A percentile compares a stretch with the other conserved stretches of the same genome.
Evolutionary conservation across 2,329 filamentous ascomycete genomes (phyloP).

Genomic region (Paecilomyces dactylethromorphus): DNA sequence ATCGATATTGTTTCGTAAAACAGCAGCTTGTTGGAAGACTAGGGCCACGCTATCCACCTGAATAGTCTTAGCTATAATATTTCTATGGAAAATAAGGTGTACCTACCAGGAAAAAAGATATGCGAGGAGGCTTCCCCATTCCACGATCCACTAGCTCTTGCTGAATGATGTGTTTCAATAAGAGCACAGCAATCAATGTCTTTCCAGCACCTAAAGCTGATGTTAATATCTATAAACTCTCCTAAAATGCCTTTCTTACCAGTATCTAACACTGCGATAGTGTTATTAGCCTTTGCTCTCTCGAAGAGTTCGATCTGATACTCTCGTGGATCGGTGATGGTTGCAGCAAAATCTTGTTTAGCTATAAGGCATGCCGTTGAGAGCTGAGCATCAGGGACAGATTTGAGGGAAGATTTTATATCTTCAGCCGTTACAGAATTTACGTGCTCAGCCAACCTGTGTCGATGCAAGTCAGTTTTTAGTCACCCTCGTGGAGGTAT

Average conservation of each 20-base stretch:
- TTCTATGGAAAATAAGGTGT: not conserved
- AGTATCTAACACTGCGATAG: constrained; percentile 91
- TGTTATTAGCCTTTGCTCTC: constrained; percentile 74
- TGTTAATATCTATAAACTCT: constrained; percentile 3
- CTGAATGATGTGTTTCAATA: constrained; percentile 70
- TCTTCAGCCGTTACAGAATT: constrained; percentile 35
- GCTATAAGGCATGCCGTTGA: constrained; percentile 50
- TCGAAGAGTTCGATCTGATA: constrained; percentile 93
- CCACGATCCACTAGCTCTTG: constrained; percentile 67
- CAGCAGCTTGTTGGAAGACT: constrained; percentile 81
- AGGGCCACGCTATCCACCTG: constrained; percentile 80
- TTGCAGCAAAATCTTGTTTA: constrained; percentile 46
- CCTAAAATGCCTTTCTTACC: constrained; percentile 38
- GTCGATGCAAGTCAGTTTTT: constrained; percentile 4
- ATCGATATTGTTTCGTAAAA: constrained; percentile 74
- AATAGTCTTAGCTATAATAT: constrained; percentile 6
- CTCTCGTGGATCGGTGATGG: constrained; percentile 73
- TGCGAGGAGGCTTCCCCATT: constrained; percentile 52
- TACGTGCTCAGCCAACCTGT: constrained; percentile 36
- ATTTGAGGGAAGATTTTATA: constrained; percentile 26
- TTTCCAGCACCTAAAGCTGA: constrained; percentile 68
- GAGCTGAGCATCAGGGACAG: constrained; percentile 39
- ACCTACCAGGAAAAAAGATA: constrained; percentile 75
- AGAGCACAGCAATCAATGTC: constrained; percentile 85
- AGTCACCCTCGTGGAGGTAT: not conserved